phyloP scores from a whole-genome alignment of 768 basidiomycete genomes.

The Tricholoma hemisulphureum region DNA sequence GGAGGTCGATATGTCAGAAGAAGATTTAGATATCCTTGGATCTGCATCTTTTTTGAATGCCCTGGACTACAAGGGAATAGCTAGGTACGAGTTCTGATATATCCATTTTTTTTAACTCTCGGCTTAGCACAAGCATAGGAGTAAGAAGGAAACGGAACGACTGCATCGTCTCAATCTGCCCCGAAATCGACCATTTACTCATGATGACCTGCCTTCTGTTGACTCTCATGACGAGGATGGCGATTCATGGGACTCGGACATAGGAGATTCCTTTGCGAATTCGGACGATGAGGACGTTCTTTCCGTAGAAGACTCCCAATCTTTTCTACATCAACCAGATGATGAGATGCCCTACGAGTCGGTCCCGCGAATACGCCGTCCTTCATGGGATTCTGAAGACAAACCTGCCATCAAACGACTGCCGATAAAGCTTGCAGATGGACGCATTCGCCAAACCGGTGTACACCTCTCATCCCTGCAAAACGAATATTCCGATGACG shows the following conservation, averaged over 20 bases:
- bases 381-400: conserved; percentile 46
- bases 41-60: conserved; percentile 64
- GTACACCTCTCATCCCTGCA: neutral
- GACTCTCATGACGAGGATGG: conserved; percentile 66
- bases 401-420: conserved; percentile 58
- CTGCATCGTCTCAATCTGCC: conserved; percentile 68
- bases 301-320: conserved; percentile 24
- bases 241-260: conserved; percentile 47
- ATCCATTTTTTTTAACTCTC: neutral
- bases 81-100: conserved; percentile 50
- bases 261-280: conserved; percentile 24
- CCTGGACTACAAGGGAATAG: conserved; percentile 77
- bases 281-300: conserved; percentile 37
- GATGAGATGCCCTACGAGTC: conserved; percentile 76
- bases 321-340: conserved; percentile 47
- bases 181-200: conserved; percentile 36
- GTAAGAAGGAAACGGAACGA: conserved; percentile 78
- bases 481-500: conserved; percentile 21
- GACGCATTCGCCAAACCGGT: conserved; percentile 65
- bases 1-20: conserved; percentile 61
- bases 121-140: conserved; percentile 45
- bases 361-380: conserved; percentile 50
- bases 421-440: conserved; percentile 85
- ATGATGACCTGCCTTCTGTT: conserved; percentile 67
- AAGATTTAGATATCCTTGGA: conserved; percentile 62